phyloP scores from a whole-genome alignment of 1,139 yeast species.

The Zygoascus sp. region DNA sequence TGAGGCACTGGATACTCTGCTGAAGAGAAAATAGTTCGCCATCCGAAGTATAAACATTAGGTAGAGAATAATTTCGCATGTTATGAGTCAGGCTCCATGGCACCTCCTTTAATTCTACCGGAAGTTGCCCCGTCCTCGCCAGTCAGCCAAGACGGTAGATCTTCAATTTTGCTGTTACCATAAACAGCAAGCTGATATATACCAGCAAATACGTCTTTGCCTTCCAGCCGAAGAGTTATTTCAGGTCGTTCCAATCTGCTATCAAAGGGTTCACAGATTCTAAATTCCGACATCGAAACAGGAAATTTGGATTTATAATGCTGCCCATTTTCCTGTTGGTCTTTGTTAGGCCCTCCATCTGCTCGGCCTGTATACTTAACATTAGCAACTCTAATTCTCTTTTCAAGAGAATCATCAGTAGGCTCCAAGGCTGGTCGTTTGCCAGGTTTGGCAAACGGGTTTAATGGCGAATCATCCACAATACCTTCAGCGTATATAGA shows the following conservation, averaged over 20 bases:
- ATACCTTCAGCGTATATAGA: conserved; percentile 27
- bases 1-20: conserved; percentile 11
- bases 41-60: conserved; percentile 4
- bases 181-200: conserved; percentile 63
- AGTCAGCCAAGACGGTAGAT: conserved; percentile 70
- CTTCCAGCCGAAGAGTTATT: conserved; percentile 52
- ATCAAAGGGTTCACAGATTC: conserved; percentile 35
- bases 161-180: conserved; percentile 49
- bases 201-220: conserved; percentile 79
- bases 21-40: not conserved
- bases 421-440: conserved; percentile 1
- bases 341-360: conserved; percentile 10
- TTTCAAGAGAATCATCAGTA: conserved; percentile 12
- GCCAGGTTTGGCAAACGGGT: conserved; percentile 6
- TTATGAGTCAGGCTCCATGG: conserved; percentile 28
- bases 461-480: conserved; percentile 27
- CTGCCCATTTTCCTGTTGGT: not conserved
- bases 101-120: conserved; percentile 35
- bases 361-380: conserved; percentile 29
- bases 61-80: conserved; percentile 35
- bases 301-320: conserved; percentile 44
- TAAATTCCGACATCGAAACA: conserved; percentile 47
- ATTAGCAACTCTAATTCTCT: conserved; percentile 25
- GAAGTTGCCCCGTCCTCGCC: conserved; percentile 61
- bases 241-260: conserved; percentile 22